Base-by-base conservation (phyloP, 1,284 basidiomycete genomes). In the Schizopora paradoxa region DNA sequence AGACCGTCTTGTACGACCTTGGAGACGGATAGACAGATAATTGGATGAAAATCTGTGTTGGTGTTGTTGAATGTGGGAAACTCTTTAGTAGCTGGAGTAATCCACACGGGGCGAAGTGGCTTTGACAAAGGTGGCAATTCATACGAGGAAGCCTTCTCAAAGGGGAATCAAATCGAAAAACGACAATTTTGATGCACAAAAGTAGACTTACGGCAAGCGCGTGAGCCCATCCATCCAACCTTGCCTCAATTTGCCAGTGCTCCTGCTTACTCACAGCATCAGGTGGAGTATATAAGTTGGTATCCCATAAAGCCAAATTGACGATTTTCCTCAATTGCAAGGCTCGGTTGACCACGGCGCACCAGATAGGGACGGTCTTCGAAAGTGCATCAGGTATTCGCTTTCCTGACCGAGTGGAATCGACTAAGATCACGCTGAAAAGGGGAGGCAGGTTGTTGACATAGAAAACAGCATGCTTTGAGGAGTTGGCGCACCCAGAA, bases 361-460 rank as follows among this genome's bases (percentile, higher is more conserved):
- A 98, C 95, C 95, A 99, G 37, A 94, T 89, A 0, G 95, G 93
- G 0, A 97, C 76, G 0, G 95, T 98, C 63, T 98, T 98, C 4
- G 89, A 89, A 0, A 98, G 70, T 0, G 94, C 92, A 57, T 99
- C 95, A 0, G 95, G 95, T 54, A 95, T 86, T 11, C 91, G 82
- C 67, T 99, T 98, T 6, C 95, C 95, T 13, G 91, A 73, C 21
- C 94, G 73, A 0, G 95, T 98, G 0, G 94, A 96, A 59, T 99
- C 95, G 2, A 97, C 91, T 0, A 98, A 66, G 14, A 97, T 69
- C 28, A 94, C 67, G 0, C 92, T 93, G 41, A 8, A 18, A 6
- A 34, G 6, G 29, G 4, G 14, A 13, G 11, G 3, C 2, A 35
- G 22, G 2, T 1, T n/a, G 18, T 23, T 34, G 11, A 22, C 6